Evolutionary conservation across 352 stramenopile genomes (phyloP).

Genomic region (Phytophthora tubulina): DNA sequence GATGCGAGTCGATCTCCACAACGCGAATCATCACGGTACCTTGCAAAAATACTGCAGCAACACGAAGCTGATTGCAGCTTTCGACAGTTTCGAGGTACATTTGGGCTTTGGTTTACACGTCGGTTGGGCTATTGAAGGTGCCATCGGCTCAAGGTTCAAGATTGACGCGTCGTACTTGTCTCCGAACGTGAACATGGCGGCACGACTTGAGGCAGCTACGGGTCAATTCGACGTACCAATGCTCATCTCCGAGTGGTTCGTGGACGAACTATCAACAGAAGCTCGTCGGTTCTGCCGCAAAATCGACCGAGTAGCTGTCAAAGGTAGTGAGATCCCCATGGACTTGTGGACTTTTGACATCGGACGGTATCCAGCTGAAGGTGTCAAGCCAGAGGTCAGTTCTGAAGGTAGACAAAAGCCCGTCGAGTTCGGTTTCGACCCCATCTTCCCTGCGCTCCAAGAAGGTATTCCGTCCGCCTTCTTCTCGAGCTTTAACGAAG

Average conservation of each 20-base stretch:
- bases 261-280: conserved; percentile 92
- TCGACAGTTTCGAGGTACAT: conserved; percentile 93
- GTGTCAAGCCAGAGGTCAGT: conserved; percentile 58
- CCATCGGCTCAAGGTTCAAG: conserved; percentile 98
- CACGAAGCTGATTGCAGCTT: conserved; percentile 80
- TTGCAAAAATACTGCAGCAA: conserved; percentile 89
- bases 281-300: conserved; percentile 91
- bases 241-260: conserved; percentile 95
- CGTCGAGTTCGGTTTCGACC: conserved; percentile 82
- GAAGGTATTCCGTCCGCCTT: conserved; percentile 90
- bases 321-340: conserved; percentile 96
- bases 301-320: conserved; percentile 97
- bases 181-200: conserved; percentile 98
- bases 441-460: conserved; percentile 80
- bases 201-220: conserved; percentile 94
- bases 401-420: conserved; percentile 77
- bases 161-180: conserved; percentile 99
- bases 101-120: conserved; percentile 98
- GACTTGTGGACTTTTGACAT: conserved; percentile 96
- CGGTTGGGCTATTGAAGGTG: conserved; percentile 98
- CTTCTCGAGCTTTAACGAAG: conserved; percentile 92
- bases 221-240: conserved; percentile 97
- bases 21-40: conserved; percentile 89
- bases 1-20: conserved; percentile 96
- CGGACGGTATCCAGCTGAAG: conserved; percentile 75